Evolutionary conservation across 306 rosid species (phyloP).

Genomic region (Lathyrus tuberosus): DNA sequence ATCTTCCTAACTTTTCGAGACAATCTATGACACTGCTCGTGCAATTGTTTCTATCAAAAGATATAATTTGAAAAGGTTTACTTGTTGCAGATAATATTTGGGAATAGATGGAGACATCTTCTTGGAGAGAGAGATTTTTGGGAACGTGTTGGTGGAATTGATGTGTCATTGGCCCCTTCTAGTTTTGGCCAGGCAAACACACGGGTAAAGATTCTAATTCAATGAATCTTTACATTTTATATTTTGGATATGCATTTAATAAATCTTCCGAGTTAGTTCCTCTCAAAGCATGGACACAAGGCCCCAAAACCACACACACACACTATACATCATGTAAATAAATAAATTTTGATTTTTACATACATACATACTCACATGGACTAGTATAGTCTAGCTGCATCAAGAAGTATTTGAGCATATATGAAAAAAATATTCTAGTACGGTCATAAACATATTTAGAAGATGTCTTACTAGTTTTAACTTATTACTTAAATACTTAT

Average conservation of each 20-base stretch:
- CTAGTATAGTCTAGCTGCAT: neutral
- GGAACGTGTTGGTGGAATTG: conserved; percentile 97
- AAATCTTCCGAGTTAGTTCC: conserved; percentile 20
- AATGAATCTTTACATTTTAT: conserved; percentile 20
- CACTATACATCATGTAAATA: conserved; percentile 2
- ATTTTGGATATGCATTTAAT: conserved; percentile 27
- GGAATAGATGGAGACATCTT: conserved; percentile 96
- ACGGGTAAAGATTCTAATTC: conserved; percentile 54
- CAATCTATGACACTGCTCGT: conserved; percentile 15
- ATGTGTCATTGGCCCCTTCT: conserved; percentile 86
- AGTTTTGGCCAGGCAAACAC: conserved; percentile 99
- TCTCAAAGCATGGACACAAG: conserved; percentile 5
- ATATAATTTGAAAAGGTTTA: conserved; percentile 38
- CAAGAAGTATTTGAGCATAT: conserved; percentile 7
- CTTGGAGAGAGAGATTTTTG: conserved; percentile 89
- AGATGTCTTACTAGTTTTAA: conserved; percentile 11
- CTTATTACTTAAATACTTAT: neutral
- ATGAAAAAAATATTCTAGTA: conserved; percentile 8
- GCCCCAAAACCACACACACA: conserved; percentile 3
- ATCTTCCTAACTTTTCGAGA: conserved; percentile 12
- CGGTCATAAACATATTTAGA: conserved; percentile 18
- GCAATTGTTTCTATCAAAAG: conserved; percentile 14
- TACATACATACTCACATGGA: neutral
- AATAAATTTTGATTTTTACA: conserved; percentile 2
- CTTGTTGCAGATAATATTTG: conserved; percentile 81